Conservation (phyloP, 163 green algal genomes). For the Coccomyxa subellipsoidea region DNA sequence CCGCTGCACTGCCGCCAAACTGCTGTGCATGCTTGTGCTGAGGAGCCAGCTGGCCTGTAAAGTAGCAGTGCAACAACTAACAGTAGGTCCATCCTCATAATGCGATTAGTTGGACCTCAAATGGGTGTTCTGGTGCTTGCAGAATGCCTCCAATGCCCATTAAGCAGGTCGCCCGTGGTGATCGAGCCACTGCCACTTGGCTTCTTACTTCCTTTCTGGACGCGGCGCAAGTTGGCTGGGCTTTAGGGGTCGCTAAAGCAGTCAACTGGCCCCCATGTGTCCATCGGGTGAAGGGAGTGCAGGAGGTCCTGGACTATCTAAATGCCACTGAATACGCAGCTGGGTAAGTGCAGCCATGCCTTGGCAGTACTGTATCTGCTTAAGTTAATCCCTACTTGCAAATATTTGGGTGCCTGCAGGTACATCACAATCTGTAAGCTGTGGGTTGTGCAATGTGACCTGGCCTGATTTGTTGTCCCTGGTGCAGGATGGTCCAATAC, state of each 20-base stretch:
- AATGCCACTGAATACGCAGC: background rate
- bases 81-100: background rate
- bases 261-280: background rate
- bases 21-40: background rate
- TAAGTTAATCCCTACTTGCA: no score
- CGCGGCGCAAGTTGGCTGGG: background rate
- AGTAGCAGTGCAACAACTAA: background rate
- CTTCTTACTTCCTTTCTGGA: background rate
- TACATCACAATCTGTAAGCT: no score
- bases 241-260: background rate
- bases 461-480: background rate
- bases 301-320: background rate
- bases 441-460: no score
- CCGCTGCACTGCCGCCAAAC: background rate
- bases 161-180: background rate
- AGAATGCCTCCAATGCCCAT: background rate
- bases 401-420: no score
- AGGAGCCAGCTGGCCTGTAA: background rate
- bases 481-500: background rate
- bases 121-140: background rate
- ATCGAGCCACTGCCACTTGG: background rate
- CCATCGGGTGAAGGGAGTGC: background rate
- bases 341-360: background rate
- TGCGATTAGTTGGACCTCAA: background rate
- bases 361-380: no score